phyloP scores from a whole-genome alignment of 805 yeast genomes.

The Pichia cabralensis region DNA sequence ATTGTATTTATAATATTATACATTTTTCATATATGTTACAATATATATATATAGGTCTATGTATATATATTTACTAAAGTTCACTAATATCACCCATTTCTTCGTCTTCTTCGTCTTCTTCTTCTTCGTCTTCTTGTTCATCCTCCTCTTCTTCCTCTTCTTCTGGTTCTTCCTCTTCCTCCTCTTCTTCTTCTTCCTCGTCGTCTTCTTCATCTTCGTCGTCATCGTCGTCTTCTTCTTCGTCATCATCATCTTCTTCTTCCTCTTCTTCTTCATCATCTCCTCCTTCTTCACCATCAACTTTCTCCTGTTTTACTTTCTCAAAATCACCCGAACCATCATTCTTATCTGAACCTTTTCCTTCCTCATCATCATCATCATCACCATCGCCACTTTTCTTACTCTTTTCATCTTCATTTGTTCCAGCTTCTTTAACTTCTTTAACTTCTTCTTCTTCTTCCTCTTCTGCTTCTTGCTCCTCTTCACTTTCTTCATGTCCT shows the following conservation, averaged over 20 bases:
- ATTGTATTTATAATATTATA: too few relatives aligned
- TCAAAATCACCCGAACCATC: not conserved
- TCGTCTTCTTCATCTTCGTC: conserved; percentile 4
- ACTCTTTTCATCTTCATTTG: conserved; percentile 8
- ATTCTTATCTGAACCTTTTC: not conserved
- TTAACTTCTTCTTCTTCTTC: conserved; percentile 20
- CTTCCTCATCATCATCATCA: conserved; percentile 10
- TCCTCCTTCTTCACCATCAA: conserved; percentile 1
- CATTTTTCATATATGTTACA: not conserved
- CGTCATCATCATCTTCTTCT: not conserved
- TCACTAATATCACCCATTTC: conserved; percentile 2
- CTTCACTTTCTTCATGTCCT: conserved; percentile 15
- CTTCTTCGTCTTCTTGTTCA: conserved; percentile 4
- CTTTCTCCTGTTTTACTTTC: not conserved
- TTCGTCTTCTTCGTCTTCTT: conserved; percentile 6
- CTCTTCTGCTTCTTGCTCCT: conserved; percentile 4
- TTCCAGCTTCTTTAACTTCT: conserved; percentile 12
- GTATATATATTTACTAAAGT: not conserved
- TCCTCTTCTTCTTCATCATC: not conserved
- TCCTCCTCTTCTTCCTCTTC: conserved; percentile 4
- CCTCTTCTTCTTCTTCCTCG: conserved; percentile 5
- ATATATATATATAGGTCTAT: too few relatives aligned
- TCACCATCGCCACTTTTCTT: conserved; percentile 18
- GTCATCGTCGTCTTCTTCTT: conserved; percentile 5
- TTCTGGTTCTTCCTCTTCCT: conserved; percentile 3